These are phyloP conservation scores for Coprinopsis strossmayeri DNA, from an alignment of 768 basidiomycete species.

Conservation along the genomic window DNA sequence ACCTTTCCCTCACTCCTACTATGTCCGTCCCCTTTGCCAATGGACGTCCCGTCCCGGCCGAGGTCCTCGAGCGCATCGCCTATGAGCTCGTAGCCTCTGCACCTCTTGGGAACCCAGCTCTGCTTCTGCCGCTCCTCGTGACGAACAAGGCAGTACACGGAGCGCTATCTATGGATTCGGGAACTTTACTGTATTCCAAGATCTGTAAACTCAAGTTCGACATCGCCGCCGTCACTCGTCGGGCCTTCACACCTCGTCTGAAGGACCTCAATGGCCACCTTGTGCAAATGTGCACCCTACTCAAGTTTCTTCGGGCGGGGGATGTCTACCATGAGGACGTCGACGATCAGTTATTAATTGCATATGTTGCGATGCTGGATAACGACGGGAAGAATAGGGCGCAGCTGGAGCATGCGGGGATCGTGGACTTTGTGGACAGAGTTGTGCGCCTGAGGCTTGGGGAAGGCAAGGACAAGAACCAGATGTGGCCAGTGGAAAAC, in stretches of 20 bases:
- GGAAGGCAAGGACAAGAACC: constrained; percentile 22
- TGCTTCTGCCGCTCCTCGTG: constrained; percentile 1
- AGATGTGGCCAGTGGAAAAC: constrained; percentile 56
- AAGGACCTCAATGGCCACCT: constrained; percentile 8
- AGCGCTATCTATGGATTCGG: constrained; percentile 3
- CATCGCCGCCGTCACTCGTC: constrained; percentile 4
- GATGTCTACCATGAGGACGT: constrained; percentile 21
- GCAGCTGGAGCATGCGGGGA: constrained; percentile 49
- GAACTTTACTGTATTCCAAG: constrained; percentile 4
- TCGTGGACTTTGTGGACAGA: constrained; percentile 38
- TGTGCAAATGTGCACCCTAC: constrained; percentile 9
- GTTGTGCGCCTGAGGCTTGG: constrained; percentile 42
- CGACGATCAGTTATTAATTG: constrained; percentile 14
- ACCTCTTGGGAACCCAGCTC: not conserved
- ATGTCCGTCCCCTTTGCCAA: not conserved
- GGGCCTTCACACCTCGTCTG: constrained; percentile 3
- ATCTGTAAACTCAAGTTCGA: constrained; percentile 9
- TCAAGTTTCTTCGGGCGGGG: not conserved
- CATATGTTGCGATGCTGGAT: constrained; percentile 54
- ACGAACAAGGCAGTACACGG: not conserved
- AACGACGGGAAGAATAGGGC: constrained; percentile 61
- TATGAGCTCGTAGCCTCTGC: not conserved
- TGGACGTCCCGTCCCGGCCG: not conserved
- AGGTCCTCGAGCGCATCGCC: constrained; percentile 6
- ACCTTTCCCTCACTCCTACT: not conserved